These are phyloP conservation scores for Euphorbia celastroides DNA, from an alignment of 441 rosid species.

Conservation along the genomic window DNA sequence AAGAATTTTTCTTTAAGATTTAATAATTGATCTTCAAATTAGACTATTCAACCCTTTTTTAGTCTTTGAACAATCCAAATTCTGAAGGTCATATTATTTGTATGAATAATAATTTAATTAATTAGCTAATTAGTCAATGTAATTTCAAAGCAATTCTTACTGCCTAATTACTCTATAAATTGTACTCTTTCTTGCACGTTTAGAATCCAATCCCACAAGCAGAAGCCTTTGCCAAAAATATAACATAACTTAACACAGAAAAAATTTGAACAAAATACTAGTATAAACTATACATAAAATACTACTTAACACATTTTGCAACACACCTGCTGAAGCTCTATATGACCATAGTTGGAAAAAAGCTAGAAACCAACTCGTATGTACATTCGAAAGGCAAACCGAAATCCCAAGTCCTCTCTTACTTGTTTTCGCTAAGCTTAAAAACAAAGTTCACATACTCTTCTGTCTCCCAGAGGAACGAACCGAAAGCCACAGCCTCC, in stretches of 20 bases:
- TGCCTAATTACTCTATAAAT: neutral
- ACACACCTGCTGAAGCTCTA: neutral
- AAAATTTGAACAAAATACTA: slow-evolving; percentile 3
- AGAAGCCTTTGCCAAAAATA: neutral
- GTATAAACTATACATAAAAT: slow-evolving; percentile 19
- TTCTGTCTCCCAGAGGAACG: slow-evolving; percentile 87
- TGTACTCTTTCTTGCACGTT: slow-evolving; percentile 2
- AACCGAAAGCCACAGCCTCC: slow-evolving; percentile 91
- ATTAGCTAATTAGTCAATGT: neutral
- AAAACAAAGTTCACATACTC: slow-evolving; percentile 50
- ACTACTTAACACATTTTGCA: slow-evolving; percentile 11
- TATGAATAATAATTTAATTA: neutral
- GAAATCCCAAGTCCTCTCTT: neutral
- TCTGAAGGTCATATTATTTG: neutral
- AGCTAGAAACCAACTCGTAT: slow-evolving; percentile 17
- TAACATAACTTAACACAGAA: neutral
- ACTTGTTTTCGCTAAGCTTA: slow-evolving; percentile 52
- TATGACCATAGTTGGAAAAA: no score
- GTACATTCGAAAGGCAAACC: slow-evolving; percentile 9
- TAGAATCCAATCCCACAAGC: neutral
- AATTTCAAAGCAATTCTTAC: neutral
- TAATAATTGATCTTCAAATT: neutral
- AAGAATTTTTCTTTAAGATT: no score
- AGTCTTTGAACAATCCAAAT: neutral
- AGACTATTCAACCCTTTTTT: neutral